These are phyloP conservation scores for Hyaloperonospora arabidopsidis DNA, from an alignment of 352 stramenopile species.

Conservation along the genomic window DNA sequence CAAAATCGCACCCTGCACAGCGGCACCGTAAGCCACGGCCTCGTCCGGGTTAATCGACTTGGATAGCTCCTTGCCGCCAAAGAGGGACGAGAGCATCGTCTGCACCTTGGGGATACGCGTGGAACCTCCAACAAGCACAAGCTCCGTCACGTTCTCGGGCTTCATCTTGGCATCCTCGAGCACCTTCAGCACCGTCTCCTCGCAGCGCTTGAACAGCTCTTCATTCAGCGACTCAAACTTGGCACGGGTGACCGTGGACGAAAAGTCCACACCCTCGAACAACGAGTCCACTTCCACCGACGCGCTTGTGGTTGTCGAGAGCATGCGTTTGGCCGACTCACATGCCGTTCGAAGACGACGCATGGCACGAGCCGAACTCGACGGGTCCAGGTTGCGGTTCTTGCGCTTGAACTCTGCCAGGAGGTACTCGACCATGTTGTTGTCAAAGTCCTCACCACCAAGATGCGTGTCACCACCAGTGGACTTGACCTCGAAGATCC, in stretches of 20 bases:
- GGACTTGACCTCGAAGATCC: slow-evolving; percentile 93
- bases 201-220: slow-evolving; percentile 83
- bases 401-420: slow-evolving; percentile 86
- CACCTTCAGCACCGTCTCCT: slow-evolving; percentile 82
- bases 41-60: slow-evolving; percentile 70
- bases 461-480: slow-evolving; percentile 93
- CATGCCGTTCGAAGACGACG: not conserved
- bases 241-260: slow-evolving; percentile 85
- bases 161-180: slow-evolving; percentile 81
- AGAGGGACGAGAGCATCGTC: slow-evolving; percentile 42
- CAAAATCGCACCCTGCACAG: slow-evolving; percentile 56
- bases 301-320: not conserved
- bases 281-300: not conserved
- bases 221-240: slow-evolving; percentile 82
- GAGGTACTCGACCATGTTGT: slow-evolving; percentile 89
- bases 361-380: not conserved
- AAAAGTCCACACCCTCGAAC: not conserved
- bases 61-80: slow-evolving; percentile 25
- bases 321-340: slow-evolving; percentile 28
- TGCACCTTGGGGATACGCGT: slow-evolving; percentile 68
- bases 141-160: slow-evolving; percentile 63
- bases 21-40: slow-evolving; percentile 73
- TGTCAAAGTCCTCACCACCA: slow-evolving; percentile 95
- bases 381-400: not conserved
- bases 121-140: slow-evolving; percentile 75